Base-by-base conservation (phyloP, 2,329 filamentous ascomycete genomes). In the Tolypocladium inflatum region DNA sequence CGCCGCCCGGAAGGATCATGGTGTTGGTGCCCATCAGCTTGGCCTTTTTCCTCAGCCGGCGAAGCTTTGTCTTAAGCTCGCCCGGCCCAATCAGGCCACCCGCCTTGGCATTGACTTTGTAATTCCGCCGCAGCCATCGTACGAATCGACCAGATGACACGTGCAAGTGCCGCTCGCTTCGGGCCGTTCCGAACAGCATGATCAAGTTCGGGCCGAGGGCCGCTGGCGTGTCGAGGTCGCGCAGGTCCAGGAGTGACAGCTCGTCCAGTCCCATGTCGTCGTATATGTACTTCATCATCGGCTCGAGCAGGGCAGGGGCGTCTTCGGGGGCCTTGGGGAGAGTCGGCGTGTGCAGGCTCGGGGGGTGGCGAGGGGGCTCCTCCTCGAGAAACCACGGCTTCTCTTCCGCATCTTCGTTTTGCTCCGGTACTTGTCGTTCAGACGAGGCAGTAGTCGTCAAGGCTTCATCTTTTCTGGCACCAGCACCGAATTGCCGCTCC, bases 131-230 rank as follows among this genome's bases (percentile, higher is more conserved):
- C 51, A 97, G 76, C 88, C 90, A 97, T 59, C 93, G 84, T 62
- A 92, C 90, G 33, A 96, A 82, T n/a, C 91, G 85, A 68, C 96
- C 91, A 0, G 92, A 91, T 1, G 90, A 90, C 26, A 96, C 88
- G 68, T 96, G 93, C 41, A 99, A 78, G 75, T 99, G 94, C 56
- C 93, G 91, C 71, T 97, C 90, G 66, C 90, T 95, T 59, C 94
- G 87, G 17, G 93, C 90, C 10, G 91, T 96, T 45, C 89, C 91
- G 62, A 99, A 85, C 37, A 99, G 75, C 94, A 97, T 97, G 57
- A 99, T 81, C 35, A 97, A 80, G 66, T 93, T 92, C 2, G 90
- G 84, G 1, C 94, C 94, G 1, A 99, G 80, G 0, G 92, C 92
- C 0, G 93, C 87, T 0, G 92, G 89, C 1, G 92, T 91, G 65